Evolutionary conservation across 768 basidiomycete genomes (phyloP), one percentile per base, ranked within the genome.

Genomic region (Rhodosporidiobolus sp.): DNA sequence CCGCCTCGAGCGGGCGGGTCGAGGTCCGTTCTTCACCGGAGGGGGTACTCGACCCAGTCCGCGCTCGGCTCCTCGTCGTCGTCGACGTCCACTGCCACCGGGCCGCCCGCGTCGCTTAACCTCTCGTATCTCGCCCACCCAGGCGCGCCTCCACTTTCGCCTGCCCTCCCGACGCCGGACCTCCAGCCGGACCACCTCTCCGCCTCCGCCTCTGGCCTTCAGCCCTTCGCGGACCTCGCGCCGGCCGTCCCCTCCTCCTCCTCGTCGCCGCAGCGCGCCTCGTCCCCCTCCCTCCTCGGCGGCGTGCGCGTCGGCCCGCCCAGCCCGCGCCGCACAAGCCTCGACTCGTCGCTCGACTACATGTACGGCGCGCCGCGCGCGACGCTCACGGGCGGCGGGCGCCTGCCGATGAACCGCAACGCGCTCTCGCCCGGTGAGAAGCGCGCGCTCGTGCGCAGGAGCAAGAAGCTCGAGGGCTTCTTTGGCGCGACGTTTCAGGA

Each of bases 391-490:
- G 63, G 1, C 28, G 35, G 32, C 35, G 32, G 19, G 32, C 46
- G 28, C 28, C 35, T 59, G 3, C 67, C 70, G 48, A 32, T 69
- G 17, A 63, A 69, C 30, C 50, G 53, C 30, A 68, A 77, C 35
- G 58, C 52, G 17, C 60, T 77, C 38, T 52, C 59, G 12, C n/a
- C 50, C 9, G 19, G 43, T 19, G 62, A 74, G 34, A 65, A 63
- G 46, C 60, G 70, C 22, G 70, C 60, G 26, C 61, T 72, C 24
- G 69, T 77, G 1, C 19, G 58, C 55, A 20, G 70, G 50, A 72
- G 57, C 50, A 74, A 73, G 58, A 77, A 77, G 60, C 62, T 77
- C 28, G 65, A 77, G 50, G 52, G 53, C 7, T 19, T 77, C 38
- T 65, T 77, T 16, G 76, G 76, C 12, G 60, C 50, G n/a, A 48